A percentile compares a stretch with the other conserved stretches of the same genome.
phyloP scores from a whole-genome alignment of 1,284 basidiomycete species.

The Malassezia japonica region DNA sequence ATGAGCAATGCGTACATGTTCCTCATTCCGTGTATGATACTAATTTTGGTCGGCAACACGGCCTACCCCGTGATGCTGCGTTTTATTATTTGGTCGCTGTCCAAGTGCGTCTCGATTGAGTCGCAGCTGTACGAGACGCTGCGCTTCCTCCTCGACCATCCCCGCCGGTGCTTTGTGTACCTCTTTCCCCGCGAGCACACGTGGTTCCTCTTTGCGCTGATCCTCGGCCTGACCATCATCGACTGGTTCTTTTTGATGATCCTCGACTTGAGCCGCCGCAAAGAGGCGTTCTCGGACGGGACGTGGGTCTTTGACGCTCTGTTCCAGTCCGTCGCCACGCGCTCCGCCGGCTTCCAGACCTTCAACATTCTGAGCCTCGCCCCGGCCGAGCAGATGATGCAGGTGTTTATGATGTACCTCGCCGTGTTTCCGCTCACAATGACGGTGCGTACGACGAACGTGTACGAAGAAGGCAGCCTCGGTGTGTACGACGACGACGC shows the following conservation, averaged over 20 bases:
- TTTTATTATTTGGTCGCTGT: slow-evolving; percentile 58
- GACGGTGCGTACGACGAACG: slow-evolving; percentile 91
- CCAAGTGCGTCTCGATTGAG: slow-evolving; percentile 57
- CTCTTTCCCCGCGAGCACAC: slow-evolving; percentile 85
- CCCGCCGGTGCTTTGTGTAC: slow-evolving; percentile 84
- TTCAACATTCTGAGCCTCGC: slow-evolving; percentile 64
- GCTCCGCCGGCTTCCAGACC: slow-evolving; percentile 76
- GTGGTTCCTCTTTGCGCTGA: slow-evolving; percentile 70
- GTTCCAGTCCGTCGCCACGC: slow-evolving; percentile 57
- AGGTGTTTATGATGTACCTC: slow-evolving; percentile 58
- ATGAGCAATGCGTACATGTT: slow-evolving; percentile 82
- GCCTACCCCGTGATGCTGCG: slow-evolving; percentile 53
- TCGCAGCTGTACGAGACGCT: slow-evolving; percentile 69
- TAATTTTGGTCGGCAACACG: slow-evolving; percentile 84
- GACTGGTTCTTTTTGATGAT: slow-evolving; percentile 85
- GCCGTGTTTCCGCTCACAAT: slow-evolving; percentile 54
- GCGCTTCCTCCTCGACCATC: slow-evolving; percentile 86
- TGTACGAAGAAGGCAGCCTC: slow-evolving; percentile 70
- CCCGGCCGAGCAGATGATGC: slow-evolving; percentile 76
- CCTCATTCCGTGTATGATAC: slow-evolving; percentile 56
- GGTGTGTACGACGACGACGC: slow-evolving; percentile 27
- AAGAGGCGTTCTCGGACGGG: slow-evolving; percentile 53
- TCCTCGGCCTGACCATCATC: slow-evolving; percentile 57
- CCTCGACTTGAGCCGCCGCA: slow-evolving; percentile 55
- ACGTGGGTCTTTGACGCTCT: slow-evolving; percentile 49